Evolutionary conservation across 1,284 basidiomycete species (phyloP).

Genomic region (Cystobasidium pallidum): DNA sequence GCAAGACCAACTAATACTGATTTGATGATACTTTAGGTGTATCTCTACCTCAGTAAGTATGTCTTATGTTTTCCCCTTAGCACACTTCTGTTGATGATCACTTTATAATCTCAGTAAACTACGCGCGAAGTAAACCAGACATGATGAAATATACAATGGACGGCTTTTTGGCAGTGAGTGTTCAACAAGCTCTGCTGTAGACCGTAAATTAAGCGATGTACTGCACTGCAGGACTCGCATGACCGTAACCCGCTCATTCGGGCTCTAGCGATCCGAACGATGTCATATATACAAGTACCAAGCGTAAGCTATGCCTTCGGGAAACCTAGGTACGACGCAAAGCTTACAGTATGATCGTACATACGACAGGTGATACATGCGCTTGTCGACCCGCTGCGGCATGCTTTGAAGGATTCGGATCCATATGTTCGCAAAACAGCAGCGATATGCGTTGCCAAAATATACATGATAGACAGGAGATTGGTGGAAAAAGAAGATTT

Average conservation of each 20-base stretch:
- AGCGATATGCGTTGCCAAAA: slow-evolving; percentile 86
- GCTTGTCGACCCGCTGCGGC: slow-evolving; percentile 79
- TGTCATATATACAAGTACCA: slow-evolving; percentile 91
- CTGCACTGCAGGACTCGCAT: slow-evolving; percentile 76
- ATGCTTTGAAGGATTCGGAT: slow-evolving; percentile 84
- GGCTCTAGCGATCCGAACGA: slow-evolving; percentile 88
- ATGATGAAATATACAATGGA: slow-evolving; percentile 85
- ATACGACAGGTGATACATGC: slow-evolving; percentile 66
- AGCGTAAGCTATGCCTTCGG: slow-evolving; percentile 56
- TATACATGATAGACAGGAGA: slow-evolving; percentile 81
- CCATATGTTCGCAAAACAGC: slow-evolving; percentile 96
- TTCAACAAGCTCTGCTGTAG: too few relatives aligned
- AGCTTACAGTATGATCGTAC: not conserved
- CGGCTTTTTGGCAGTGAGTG: slow-evolving; percentile 80
- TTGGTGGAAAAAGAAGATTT: slow-evolving; percentile 82
- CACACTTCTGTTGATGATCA: not conserved
- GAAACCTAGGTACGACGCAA: not conserved
- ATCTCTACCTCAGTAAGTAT: slow-evolving; percentile 70
- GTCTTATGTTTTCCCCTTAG: too few relatives aligned
- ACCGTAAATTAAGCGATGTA: too few relatives aligned
- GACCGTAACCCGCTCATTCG: slow-evolving; percentile 90
- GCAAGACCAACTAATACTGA: not conserved
- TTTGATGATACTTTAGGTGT: slow-evolving; percentile 58
- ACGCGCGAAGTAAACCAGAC: slow-evolving; percentile 83
- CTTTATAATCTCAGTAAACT: slow-evolving; percentile 64